Base-by-base conservation (phyloP, 2,329 filamentous ascomycete species). In the Exophiala viscosa region DNA sequence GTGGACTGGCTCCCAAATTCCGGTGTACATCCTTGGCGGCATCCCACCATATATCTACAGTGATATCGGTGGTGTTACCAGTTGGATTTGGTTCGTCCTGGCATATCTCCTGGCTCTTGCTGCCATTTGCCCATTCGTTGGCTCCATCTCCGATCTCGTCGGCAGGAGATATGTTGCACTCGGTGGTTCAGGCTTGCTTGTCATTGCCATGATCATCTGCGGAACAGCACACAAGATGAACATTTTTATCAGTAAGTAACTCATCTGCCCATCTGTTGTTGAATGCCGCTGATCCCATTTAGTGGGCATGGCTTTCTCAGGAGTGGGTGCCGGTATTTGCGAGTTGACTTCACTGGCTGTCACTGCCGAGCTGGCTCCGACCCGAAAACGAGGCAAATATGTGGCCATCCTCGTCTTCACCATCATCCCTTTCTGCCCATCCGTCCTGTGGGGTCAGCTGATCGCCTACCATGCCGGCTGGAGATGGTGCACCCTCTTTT, bases 321-420 rank as follows among this genome's bases (percentile, higher is more conserved):
- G 85, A 1, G 71, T 81, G 5, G 85, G 84, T 32, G 83, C 84
- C 9, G 85, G 85, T 11, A 77, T 87, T 55, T 84, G 83, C 59
- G 84, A 87, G 66, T 71, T 88, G 32, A 87, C 83, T 5, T 83
- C 85, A 3, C 72, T 88, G 7, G 83, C 85, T 23, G 85, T 78
- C 32, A 85, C 84, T 1, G 82, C 83, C 2, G 85, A 88, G 64
- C 75, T 88, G 54, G 85, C 83, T 0, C 85, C 85, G 1, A 81
- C 81, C 15, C 73, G 78, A 14, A 81, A 86, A 66, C 78, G 85
- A 43, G 84, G 82, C 28, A 77, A 77, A 62, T 86, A 86, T 62
- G 78, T 86, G 18, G 79, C 79, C 10, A 66, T 76, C 1, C 68
- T 87, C 11, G 77, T 85, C 41, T 76, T 84, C 61, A 82, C 79